Evolutionary conservation across 2,329 filamentous ascomycete genomes (phyloP), one percentile per base, ranked within the genome.

Genomic region (Fusarium sp.): DNA sequence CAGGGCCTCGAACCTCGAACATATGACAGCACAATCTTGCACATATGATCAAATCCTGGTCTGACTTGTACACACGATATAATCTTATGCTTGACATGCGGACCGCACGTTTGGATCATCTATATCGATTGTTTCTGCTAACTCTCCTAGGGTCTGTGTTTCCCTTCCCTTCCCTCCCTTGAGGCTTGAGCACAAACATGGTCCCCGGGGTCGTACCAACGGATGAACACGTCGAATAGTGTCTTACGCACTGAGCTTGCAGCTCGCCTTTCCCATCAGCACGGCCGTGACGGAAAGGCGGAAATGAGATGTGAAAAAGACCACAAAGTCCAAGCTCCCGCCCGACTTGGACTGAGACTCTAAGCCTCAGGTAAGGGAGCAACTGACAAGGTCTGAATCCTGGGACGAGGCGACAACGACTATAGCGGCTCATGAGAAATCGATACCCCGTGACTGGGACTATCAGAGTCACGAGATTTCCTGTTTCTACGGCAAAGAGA

Each of bases 251-350:
- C 48, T 45, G 48, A 47, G 55, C 48, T 47, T 60, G 32, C 51
- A 67, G 58, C 63, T 72, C 51, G 51, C 60, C 46, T 62, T 60
- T 63, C 25, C 41, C 41, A 53, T 28, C 54, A 63, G 71, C 71
- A 72, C 71, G 58, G 73, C 40, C 63, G 59, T 51, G 40, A 55
- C 55, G 55, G 68, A 71, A 59, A 56, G 53, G 51, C 56, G 66
- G 73, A 75, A 74, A 75, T 75, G 69, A 75, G 69, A 75, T 73
- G 75, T 73, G 71, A 74, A 59, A 45, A 55, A 56, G 12, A 34
- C 23, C 34, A 42, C 62, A 53, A 37, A 37, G 73, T 69, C 68
- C 63, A 73, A 71, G 73, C 73, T 75, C 65, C 41, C 34, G 34
- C 18, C 21, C 43, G 30, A 49, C 27, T 32, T 54, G 47, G 62